A percentile compares a stretch with the other conserved stretches of the same genome.
phyloP scores from a whole-genome alignment of 441 rosid species.

The Adansonia grandidieri region DNA sequence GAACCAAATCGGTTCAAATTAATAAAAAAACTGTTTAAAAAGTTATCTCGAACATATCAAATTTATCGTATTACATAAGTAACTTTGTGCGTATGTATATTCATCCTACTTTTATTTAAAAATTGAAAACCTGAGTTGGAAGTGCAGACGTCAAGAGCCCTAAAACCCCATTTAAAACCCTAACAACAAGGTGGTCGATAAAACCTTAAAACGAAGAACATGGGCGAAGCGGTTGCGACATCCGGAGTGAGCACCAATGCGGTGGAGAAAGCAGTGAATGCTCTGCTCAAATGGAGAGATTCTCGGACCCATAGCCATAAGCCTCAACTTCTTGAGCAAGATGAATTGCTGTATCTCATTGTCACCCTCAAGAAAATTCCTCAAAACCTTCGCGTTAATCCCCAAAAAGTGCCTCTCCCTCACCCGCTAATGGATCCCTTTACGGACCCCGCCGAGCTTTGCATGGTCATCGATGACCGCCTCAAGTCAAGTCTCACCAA shows the following conservation, averaged over 20 bases:
- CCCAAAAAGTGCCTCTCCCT: slow-evolving; percentile 68
- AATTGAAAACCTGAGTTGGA: too few species aligned
- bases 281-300: slow-evolving; percentile 68
- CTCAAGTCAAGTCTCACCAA: slow-evolving; percentile 71
- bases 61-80: too few species aligned
- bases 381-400: slow-evolving; percentile 55
- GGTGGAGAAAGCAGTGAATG: slow-evolving; percentile 53
- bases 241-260: slow-evolving; percentile 31
- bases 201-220: neutral
- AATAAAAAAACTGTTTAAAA: too few species aligned
- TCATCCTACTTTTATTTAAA: too few species aligned
- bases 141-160: too few species aligned
- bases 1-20: too few species aligned
- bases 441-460: slow-evolving; percentile 56
- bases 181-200: too few species aligned
- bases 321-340: slow-evolving; percentile 77
- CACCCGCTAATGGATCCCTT: slow-evolving; percentile 48
- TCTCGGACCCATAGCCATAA: slow-evolving; percentile 52
- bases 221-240: neutral
- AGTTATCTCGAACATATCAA: too few species aligned
- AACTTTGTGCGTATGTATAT: too few species aligned
- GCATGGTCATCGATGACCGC: slow-evolving; percentile 84
- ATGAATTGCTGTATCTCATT: slow-evolving; percentile 72
- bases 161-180: too few species aligned
- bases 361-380: slow-evolving; percentile 78